Base-by-base conservation (phyloP, 2,329 filamentous ascomycete species). In the Lasiodiplodia sp. region DNA sequence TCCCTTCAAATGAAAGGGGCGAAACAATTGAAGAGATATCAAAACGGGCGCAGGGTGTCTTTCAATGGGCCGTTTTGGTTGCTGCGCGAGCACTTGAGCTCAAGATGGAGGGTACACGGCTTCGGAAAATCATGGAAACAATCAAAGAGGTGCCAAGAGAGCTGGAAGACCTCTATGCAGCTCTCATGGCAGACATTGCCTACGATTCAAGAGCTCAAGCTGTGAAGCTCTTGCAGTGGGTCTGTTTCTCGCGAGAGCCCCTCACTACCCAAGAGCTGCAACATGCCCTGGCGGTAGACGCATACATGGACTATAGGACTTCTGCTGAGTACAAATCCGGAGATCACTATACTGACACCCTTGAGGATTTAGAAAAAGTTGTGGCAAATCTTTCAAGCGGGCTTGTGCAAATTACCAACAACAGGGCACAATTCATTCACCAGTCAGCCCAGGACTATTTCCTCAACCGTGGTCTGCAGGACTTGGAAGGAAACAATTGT, bases 31-130 rank as follows among this genome's bases (percentile, higher is more conserved):
- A 14, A 8, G 25, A 57, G 31, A 57, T 34, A 2, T 18, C 16
- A 8, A 14, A 5, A 2, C 3, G 53, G 12, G 8, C 53, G 1
- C 21, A 34, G 6, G 53, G 53, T 1, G 31, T 57, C 7, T 57
- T 57, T 25, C 53, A 57, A 14, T 57, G 53, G 53, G 53, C 23
- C 14, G 23, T 57, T 11, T 25, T 57, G 21, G 53, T 57, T 4
- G 25, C 16, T 25, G 11, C 31, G 12, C 11, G 0, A 2, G 25
- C 25, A 12, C 14, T 11, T 11, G 25, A 57, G 4, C 8, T 37
- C 2, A 23, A 37, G 11, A 23, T 10, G 12, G 53, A 57, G 1
- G 53, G 53, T 10, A 6, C 25, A 5, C 18, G 21, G 53, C 4
- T 37, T 12, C 25, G 2, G 25, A 57, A 16, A 25, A 21, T 57